Conservation (phyloP, 495 filamentous ascomycete species). For the Elasticomyces elasticus region DNA sequence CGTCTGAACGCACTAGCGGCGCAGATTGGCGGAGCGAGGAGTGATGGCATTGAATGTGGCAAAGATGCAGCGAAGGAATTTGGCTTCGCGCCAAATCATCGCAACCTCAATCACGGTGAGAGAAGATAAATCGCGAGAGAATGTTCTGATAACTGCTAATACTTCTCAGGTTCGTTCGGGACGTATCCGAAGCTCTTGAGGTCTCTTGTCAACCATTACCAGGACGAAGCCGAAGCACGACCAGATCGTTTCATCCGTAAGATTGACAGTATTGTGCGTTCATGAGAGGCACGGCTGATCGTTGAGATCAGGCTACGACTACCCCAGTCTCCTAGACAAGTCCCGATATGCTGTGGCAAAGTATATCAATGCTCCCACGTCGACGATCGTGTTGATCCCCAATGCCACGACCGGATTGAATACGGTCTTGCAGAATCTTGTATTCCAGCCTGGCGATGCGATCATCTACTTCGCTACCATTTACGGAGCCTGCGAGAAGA, state of each 20-base stretch:
- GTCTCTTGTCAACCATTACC: constrained; percentile 44
- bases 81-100: no score
- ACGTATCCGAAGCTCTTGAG: constrained; percentile 55
- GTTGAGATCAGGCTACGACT: no score
- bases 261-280: no score
- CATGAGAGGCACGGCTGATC: no score
- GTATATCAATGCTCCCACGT: constrained; percentile 49
- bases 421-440: constrained; percentile 65
- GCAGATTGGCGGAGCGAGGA: no score
- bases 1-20: no score
- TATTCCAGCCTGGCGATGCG: constrained; percentile 34
- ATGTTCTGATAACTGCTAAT: no score
- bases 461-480: constrained; percentile 56
- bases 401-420: constrained; percentile 79
- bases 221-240: constrained; percentile 48
- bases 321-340: constrained; percentile 48
- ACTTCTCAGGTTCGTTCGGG: constrained; percentile 62
- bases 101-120: no score
- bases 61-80: no score
- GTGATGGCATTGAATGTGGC: no score
- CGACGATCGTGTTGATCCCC: constrained; percentile 63
- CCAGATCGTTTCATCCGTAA: constrained; percentile 70
- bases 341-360: constrained; percentile 54
- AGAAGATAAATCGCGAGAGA: no score
- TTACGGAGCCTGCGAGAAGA: constrained; percentile 66